Conservation (phyloP, 2,329 filamentous ascomycete genomes). For the Corynespora cassiicola region DNA sequence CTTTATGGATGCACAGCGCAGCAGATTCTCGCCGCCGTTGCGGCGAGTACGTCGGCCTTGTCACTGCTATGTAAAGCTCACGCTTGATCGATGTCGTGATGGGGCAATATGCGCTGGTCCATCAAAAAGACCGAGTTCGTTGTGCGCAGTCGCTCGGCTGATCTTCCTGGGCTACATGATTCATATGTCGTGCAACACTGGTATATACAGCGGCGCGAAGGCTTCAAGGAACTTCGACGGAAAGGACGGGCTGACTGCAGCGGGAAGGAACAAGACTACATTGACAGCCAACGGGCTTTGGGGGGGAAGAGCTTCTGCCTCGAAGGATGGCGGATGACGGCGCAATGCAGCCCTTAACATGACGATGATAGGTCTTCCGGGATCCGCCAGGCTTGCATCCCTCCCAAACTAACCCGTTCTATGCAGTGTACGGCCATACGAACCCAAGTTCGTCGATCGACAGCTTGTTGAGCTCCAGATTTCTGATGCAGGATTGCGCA, state of each 20-base stretch:
- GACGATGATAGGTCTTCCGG: constrained; percentile 3
- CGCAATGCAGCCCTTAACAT: neutral
- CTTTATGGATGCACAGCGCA: too few species aligned
- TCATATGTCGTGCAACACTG: neutral
- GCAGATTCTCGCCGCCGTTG: too few species aligned
- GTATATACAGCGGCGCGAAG: neutral
- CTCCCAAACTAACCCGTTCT: neutral
- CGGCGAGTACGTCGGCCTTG: too few species aligned
- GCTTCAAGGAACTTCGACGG: too few species aligned
- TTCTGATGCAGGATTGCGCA: constrained; percentile 7
- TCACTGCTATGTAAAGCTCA: too few species aligned
- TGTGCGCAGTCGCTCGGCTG: too few species aligned
- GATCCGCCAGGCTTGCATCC: neutral
- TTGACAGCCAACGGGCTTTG: too few species aligned
- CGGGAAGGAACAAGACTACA: constrained; percentile 1
- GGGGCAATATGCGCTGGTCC: too few species aligned
- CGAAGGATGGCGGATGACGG: constrained; percentile 7
- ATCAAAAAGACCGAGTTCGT: too few species aligned
- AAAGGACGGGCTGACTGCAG: constrained; percentile 14
- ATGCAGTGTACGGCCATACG: constrained; percentile 11
- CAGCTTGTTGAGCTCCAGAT: constrained; percentile 2
- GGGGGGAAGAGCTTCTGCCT: neutral
- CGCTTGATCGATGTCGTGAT: too few species aligned
- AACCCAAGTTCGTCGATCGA: constrained; percentile 39
- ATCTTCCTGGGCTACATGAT: too few species aligned